phyloP scores from a whole-genome alignment of 1,284 basidiomycete genomes.

The Malassezia sp. region DNA sequence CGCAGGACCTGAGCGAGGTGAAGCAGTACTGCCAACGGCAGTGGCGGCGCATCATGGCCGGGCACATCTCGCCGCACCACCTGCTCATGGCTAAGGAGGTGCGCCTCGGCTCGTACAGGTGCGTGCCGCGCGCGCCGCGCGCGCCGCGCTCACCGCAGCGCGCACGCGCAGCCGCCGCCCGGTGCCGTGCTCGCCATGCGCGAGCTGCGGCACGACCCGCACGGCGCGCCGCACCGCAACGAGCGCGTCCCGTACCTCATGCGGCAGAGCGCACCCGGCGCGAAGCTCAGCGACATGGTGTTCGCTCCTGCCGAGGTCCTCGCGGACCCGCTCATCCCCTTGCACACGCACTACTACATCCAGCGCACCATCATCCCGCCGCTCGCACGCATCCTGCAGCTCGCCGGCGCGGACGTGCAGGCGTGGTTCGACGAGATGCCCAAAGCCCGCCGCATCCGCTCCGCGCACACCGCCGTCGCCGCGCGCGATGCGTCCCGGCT shows the following conservation, averaged over 20 bases:
- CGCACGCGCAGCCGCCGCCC: conserved; percentile 72
- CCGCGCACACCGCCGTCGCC: too few relatives aligned
- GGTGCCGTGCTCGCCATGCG: conserved; percentile 76
- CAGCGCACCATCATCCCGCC: conserved; percentile 75
- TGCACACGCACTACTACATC: conserved; percentile 86
- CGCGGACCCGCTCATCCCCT: conserved; percentile 57
- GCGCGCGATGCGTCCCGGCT: conserved; percentile 13
- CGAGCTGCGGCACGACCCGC: conserved; percentile 62
- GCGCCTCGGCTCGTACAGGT: conserved; percentile 61
- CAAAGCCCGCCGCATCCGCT: conserved; percentile 19
- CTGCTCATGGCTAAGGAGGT: conserved; percentile 93
- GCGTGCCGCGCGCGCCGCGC: too few relatives aligned
- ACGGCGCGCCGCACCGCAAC: conserved; percentile 72
- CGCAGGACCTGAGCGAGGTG: conserved; percentile 73
- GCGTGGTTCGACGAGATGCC: conserved; percentile 86
- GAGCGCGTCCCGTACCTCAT: conserved; percentile 90
- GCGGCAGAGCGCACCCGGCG: conserved; percentile 57
- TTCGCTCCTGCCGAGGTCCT: conserved; percentile 68
- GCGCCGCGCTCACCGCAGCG: too few relatives aligned
- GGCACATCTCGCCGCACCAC: conserved; percentile 70
- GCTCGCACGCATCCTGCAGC: conserved; percentile 75
- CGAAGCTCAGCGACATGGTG: conserved; percentile 69
- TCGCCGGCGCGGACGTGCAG: conserved; percentile 77
- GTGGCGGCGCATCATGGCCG: conserved; percentile 74
- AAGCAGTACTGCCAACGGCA: conserved; percentile 76